Conservation (phyloP, 1,284 basidiomycete genomes). For the Cerrena zonata region DNA sequence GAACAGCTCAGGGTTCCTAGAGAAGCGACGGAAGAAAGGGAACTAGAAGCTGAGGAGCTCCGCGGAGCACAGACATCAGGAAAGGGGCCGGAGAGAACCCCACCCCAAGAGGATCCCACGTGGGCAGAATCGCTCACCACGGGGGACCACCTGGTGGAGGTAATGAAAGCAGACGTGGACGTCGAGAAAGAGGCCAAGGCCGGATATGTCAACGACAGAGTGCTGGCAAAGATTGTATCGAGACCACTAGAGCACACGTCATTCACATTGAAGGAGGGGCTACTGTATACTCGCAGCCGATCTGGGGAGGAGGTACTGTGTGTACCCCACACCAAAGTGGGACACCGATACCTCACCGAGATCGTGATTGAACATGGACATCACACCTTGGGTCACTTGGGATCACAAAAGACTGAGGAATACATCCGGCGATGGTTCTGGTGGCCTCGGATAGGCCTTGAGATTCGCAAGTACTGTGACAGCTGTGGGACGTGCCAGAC, state of each 20-base stretch:
- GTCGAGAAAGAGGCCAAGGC: not conserved
- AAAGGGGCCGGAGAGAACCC: not conserved
- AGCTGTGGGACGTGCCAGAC: no score
- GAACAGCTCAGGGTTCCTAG: not conserved
- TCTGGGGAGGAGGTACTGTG: conserved; percentile 16
- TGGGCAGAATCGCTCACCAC: not conserved
- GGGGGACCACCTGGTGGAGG: conserved; percentile 2
- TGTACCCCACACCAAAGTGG: conserved; percentile 13
- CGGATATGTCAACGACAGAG: conserved; percentile 1
- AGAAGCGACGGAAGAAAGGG: not conserved
- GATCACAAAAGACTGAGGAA: no score
- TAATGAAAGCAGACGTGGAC: not conserved
- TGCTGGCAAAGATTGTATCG: conserved; percentile 7
- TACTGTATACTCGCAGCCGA: conserved; percentile 13
- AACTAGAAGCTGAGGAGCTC: not conserved
- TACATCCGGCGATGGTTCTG: conserved; percentile 28
- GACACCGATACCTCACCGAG: conserved; percentile 11
- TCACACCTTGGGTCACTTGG: conserved; percentile 22
- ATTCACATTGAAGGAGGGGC: conserved; percentile 2
- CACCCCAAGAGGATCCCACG: not conserved
- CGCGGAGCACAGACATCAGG: not conserved
- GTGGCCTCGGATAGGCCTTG: conserved; percentile 27
- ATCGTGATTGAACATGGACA: conserved; percentile 24
- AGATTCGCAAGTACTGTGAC: conserved; percentile 18
- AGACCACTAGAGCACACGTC: not conserved